These are phyloP conservation scores for Microstegium vimineum DNA, from an alignment of 176 grass and related monocot species.

Conservation along the genomic window DNA sequence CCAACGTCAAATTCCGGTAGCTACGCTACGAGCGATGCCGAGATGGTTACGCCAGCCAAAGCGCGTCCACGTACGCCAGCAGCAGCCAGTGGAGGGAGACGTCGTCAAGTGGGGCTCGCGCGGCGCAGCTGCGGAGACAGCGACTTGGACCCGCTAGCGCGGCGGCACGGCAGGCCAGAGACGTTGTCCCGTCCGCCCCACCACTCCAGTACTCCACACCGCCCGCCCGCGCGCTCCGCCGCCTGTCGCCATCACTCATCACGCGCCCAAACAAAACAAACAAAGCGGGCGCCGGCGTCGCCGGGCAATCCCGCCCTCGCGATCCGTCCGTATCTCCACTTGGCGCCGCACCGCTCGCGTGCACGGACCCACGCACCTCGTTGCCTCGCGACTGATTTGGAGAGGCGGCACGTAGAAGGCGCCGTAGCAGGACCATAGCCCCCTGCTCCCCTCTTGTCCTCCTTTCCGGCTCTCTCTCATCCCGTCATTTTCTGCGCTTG, in stretches of 20 bases:
- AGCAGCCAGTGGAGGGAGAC: background rate
- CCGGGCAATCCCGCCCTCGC: constrained; percentile 10
- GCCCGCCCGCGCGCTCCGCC: constrained; percentile 22
- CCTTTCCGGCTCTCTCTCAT: background rate
- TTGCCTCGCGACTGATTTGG: constrained; percentile 12
- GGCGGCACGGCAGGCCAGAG: background rate
- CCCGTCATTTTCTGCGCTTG: constrained; percentile 27
- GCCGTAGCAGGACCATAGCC: too few relatives aligned
- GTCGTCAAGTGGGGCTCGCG: constrained; percentile 11
- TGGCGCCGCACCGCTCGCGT: constrained; percentile 34
- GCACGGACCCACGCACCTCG: background rate
- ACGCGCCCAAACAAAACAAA: background rate
- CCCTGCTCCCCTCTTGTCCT: too few relatives aligned
- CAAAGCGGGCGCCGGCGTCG: constrained; percentile 34
- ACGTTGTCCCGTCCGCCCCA: constrained; percentile 26
- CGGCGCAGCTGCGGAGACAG: background rate
- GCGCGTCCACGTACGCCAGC: constrained; percentile 31
- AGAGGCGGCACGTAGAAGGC: constrained; percentile 45
- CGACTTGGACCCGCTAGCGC: constrained; percentile 31
- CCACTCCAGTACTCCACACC: too few relatives aligned
- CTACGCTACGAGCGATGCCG: too few relatives aligned
- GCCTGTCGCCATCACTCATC: background rate
- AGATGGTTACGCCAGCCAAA: constrained; percentile 9
- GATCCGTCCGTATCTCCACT: constrained; percentile 29
- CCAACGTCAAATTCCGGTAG: background rate